Percentiles rank a stretch among this genome's conserved stretches.
Evolutionary conservation across 495 filamentous ascomycete species (phyloP).

Genomic region (Aspergillus panamensis): DNA sequence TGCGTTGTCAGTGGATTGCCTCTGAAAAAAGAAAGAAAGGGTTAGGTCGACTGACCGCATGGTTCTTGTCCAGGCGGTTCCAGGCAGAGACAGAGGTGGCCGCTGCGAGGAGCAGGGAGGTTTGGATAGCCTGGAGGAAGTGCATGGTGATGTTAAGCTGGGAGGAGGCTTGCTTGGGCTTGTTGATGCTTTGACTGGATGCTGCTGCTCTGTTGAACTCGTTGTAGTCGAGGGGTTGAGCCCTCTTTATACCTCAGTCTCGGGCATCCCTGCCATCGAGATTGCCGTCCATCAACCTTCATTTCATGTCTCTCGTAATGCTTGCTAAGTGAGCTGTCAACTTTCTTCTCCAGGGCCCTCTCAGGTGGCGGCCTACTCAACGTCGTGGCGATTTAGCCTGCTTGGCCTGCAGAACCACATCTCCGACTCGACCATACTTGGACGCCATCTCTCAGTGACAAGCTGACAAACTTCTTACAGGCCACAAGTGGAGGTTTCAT

Average conservation of each 20-base stretch:
- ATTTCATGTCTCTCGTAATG: not conserved
- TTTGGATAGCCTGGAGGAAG: slow-evolving; percentile 5
- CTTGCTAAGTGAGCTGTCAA: not conserved
- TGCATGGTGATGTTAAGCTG: not conserved
- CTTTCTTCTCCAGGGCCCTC: too few species aligned
- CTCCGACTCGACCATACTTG: too few species aligned
- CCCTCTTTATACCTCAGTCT: not conserved
- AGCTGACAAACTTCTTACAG: not conserved
- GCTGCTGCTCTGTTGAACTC: not conserved
- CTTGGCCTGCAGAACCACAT: not conserved
- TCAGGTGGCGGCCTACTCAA: too few species aligned
- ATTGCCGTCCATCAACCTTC: too few species aligned
- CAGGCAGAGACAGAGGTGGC: slow-evolving; percentile 26
- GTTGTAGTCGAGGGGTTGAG: not conserved
- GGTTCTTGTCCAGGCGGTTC: slow-evolving; percentile 53
- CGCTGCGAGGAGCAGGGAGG: slow-evolving; percentile 7
- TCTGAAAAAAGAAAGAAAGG: not conserved
- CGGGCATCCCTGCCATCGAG: too few species aligned
- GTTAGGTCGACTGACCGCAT: slow-evolving; percentile 39
- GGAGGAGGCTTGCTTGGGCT: not conserved
- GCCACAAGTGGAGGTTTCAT: not conserved
- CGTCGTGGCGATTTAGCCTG: not conserved
- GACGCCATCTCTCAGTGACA: not conserved
- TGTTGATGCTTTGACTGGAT: not conserved
- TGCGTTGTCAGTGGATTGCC: not conserved